These are phyloP conservation scores for Lepidium africanum DNA, from an alignment of 345 rosid genomes.

Conservation along the genomic window DNA sequence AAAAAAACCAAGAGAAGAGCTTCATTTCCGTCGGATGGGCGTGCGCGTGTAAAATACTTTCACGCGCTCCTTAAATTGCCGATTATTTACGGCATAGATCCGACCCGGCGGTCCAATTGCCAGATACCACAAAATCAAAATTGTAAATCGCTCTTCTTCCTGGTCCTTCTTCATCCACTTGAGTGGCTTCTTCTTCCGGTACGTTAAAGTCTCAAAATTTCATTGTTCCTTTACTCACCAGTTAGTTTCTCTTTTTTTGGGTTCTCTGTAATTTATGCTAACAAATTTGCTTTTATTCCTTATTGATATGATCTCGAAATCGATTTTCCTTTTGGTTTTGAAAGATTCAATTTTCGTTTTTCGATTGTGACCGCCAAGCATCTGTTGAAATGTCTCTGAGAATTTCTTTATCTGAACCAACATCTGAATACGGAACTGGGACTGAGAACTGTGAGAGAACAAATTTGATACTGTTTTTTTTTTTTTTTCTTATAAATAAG, in stretches of 20 bases:
- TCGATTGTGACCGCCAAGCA: neutral
- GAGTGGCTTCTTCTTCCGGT: conserved; percentile 14
- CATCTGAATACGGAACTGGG: neutral
- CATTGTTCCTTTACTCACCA: neutral
- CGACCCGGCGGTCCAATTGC: conserved; percentile 16
- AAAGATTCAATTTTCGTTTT: neutral
- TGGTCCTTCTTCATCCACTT: conserved; percentile 7
- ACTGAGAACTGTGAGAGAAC: neutral
- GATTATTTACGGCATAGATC: neutral
- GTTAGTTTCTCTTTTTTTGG: neutral
- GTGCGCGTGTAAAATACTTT: neutral
- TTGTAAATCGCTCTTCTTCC: neutral
- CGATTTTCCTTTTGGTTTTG: neutral
- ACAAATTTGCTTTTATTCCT: neutral
- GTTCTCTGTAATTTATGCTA: neutral
- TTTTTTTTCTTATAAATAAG: neutral
- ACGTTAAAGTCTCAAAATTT: neutral
- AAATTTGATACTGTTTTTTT: neutral
- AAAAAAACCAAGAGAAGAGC: too few relatives aligned
- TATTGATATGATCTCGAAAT: neutral
- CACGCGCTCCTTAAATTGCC: neutral
- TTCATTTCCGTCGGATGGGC: neutral
- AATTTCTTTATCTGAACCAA: neutral
- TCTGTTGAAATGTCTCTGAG: neutral
- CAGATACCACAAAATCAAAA: conserved; percentile 1